phyloP scores from a whole-genome alignment of 192 early-diverging fungal species.

The Geranomyces variabilis region DNA sequence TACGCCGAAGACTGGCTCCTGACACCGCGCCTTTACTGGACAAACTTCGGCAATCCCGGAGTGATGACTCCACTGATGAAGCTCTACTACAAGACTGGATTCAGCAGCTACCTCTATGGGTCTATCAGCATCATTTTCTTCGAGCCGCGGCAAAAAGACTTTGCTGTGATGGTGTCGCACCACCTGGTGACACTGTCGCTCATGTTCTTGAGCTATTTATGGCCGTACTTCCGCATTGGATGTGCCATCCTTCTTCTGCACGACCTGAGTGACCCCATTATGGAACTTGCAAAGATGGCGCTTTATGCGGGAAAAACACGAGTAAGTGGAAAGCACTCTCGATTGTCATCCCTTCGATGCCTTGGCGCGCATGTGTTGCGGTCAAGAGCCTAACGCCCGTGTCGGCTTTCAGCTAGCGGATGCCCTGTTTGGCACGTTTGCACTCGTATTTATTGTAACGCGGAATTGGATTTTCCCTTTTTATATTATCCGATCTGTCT shows the following conservation, averaged over 20 bases:
- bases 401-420: constrained; percentile 28
- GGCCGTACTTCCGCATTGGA: constrained; percentile 48
- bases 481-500: constrained; percentile 35
- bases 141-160: constrained; percentile 42
- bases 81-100: constrained; percentile 46
- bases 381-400: neutral
- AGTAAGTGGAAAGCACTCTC: constrained; percentile 19
- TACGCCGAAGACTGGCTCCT: constrained; percentile 25
- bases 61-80: constrained; percentile 30
- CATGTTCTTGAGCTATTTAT: constrained; percentile 45
- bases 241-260: constrained; percentile 49
- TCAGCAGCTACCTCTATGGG: constrained; percentile 42
- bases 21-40: constrained; percentile 12
- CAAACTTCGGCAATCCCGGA: constrained; percentile 9
- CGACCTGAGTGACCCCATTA: constrained; percentile 51
- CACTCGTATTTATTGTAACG: constrained; percentile 36
- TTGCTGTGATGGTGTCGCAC: constrained; percentile 44
- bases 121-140: constrained; percentile 38
- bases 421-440: constrained; percentile 40
- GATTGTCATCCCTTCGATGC: too few relatives aligned
- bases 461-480: constrained; percentile 40
- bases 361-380: neutral
- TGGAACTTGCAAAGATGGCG: constrained; percentile 55
- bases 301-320: constrained; percentile 46
- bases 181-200: constrained; percentile 48